phyloP scores from a whole-genome alignment of 2,329 filamentous ascomycete species.

The Thelonectria discophora region DNA sequence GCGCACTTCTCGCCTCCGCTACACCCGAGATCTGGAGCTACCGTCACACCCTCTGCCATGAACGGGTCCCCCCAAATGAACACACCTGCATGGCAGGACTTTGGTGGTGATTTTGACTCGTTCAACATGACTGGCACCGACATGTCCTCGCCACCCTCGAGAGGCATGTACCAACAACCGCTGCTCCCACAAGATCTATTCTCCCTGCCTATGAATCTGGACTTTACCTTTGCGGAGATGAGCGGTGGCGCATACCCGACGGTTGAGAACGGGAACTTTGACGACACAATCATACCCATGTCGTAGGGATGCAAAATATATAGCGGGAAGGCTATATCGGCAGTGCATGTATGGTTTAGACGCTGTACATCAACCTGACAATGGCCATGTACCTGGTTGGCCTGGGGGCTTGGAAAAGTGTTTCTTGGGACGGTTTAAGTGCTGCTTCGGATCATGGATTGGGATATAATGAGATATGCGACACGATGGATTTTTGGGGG shows the following conservation, averaged over 20 bases:
- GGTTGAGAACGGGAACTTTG: conserved; percentile 69
- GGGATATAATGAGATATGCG: conserved; percentile 38
- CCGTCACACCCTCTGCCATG: conserved; percentile 36
- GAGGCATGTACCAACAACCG: conserved; percentile 76
- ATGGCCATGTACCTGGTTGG: conserved; percentile 17
- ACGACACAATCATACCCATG: conserved; percentile 9
- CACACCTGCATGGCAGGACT: conserved; percentile 60
- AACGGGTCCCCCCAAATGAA: conserved; percentile 56
- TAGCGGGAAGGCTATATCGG: neutral
- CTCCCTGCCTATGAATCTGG: conserved; percentile 94
- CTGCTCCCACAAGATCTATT: conserved; percentile 93
- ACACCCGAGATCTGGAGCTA: conserved; percentile 37
- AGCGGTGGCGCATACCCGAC: conserved; percentile 71
- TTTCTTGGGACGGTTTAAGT: neutral
- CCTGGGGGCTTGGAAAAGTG: neutral
- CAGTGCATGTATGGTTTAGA: conserved; percentile 10
- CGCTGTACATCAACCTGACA: conserved; percentile 24
- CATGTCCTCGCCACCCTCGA: conserved; percentile 48
- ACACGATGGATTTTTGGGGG: conserved; percentile 26
- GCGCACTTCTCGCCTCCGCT: conserved; percentile 43
- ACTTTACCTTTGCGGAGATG: conserved; percentile 83
- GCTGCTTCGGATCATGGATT: conserved; percentile 2
- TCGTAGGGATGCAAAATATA: conserved; percentile 2
- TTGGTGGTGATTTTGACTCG: conserved; percentile 53
- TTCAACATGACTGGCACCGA: conserved; percentile 54